Base-by-base conservation (phyloP, 179 eudicot species). In the Spinacia oleracea region DNA sequence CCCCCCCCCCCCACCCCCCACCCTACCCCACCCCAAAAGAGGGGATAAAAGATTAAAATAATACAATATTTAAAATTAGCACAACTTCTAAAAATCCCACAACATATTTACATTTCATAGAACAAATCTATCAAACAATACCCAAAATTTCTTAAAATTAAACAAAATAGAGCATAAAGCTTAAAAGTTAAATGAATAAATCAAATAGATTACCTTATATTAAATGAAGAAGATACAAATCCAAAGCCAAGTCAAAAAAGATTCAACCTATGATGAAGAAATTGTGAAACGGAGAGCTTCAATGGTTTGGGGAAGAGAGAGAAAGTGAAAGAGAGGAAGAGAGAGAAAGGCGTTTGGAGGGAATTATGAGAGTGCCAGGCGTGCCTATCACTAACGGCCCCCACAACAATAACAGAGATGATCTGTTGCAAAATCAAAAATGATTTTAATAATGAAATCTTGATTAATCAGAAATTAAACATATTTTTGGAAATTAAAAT, bases 361-460 rank as follows among this genome's bases (percentile, higher is more conserved):
- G 89, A 88, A 92, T 92, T 89, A 90, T 87, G 74, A 77, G 59
- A 75, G 78, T 88, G 91, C 86, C 88, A 90, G 90, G 92, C 92
- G 91, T 89, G 94, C 87, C 77, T 85, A 78, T 85, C 89, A 88
- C 90, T 87, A 88, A 88, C 84, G 81, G 83, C 77, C 84, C 88
- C 81, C 83, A 83, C 80, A 71, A 45, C 70, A 38, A 45, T 71
- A 38, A 73, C 27, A 74, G 46, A 67, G 53, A 76, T 83, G 76
- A 83, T 78, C 81, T 78, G 70, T 74, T 40, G 56, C 27, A 21
- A 43, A n/a, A 73, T 66, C 59, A 56, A 45, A 29, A 75, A 29
- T 16, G 1, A 35, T 5, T 53, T 53, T 12, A 53, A 3, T 20
- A 73, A 77, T 77, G 11, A 21, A 6, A 51, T 35, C 68, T 60